Evolutionary conservation across 768 basidiomycete genomes (phyloP).

Genomic region (Cantharellus cinnabarinus): DNA sequence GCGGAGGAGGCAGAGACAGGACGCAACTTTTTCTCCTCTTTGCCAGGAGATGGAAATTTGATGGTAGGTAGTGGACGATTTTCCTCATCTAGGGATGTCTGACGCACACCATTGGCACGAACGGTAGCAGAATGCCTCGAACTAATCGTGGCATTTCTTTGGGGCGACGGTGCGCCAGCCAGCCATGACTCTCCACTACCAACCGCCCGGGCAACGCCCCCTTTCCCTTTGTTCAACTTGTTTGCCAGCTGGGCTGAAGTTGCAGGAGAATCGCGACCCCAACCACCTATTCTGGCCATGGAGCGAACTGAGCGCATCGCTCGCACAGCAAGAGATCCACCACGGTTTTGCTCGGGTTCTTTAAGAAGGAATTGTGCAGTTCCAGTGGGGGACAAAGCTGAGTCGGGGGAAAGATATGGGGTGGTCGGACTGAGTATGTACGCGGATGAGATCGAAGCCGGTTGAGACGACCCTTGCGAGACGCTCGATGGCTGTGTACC

Average conservation of each 20-base stretch:
- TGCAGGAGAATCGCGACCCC: constrained; percentile 27
- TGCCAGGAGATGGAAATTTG: background rate
- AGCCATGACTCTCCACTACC: constrained; percentile 7
- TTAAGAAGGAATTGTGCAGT: too few relatives aligned
- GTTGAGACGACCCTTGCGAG: background rate
- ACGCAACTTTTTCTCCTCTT: background rate
- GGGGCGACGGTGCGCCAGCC: constrained; percentile 3
- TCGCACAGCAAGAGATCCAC: constrained; percentile 49
- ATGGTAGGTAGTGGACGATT: background rate
- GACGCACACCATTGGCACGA: background rate
- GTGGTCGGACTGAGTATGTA: too few relatives aligned
- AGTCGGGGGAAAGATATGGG: too few relatives aligned
- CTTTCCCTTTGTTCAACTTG: background rate
- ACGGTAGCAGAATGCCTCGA: background rate
- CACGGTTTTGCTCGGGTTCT: constrained; percentile 8
- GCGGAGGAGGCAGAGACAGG: background rate
- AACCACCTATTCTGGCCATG: constrained; percentile 49
- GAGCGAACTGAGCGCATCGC: constrained; percentile 61
- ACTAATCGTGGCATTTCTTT: background rate
- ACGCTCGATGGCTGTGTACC: constrained; percentile 2
- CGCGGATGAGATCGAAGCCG: background rate
- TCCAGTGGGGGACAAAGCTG: too few relatives aligned
- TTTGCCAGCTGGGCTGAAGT: background rate
- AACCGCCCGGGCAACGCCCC: background rate
- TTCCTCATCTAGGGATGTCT: background rate